Conservation (phyloP, 176 grass and related monocot genomes). For the Alopecurus myosuroides region DNA sequence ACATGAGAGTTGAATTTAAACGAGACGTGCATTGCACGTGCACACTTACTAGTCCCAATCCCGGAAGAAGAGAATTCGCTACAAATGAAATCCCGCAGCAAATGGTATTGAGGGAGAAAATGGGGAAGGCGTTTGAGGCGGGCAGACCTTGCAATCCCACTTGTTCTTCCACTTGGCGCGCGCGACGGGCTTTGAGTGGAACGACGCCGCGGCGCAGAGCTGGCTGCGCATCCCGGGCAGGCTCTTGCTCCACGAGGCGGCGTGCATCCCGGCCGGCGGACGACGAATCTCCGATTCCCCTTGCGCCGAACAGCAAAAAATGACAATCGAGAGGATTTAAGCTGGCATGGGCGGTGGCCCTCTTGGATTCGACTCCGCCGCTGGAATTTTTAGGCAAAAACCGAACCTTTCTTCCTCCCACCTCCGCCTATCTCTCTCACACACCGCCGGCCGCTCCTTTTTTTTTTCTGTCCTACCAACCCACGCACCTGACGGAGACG, state of each 20-base stretch:
- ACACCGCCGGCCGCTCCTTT: neutral
- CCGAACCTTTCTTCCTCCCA: neutral
- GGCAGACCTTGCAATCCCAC: slow-evolving; percentile 68
- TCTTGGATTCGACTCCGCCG: neutral
- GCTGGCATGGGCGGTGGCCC: neutral
- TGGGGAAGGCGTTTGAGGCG: neutral
- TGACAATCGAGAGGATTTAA: neutral
- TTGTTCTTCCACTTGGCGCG: slow-evolving; percentile 73
- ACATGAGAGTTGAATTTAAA: no score
- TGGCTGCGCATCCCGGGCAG: slow-evolving; percentile 32
- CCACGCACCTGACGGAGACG: neutral
- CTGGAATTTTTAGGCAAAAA: slow-evolving; percentile 20
- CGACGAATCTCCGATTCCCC: neutral
- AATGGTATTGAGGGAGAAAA: neutral
- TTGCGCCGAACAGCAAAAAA: neutral
- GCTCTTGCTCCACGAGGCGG: slow-evolving; percentile 44
- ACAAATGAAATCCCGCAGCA: no score
- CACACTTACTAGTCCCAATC: no score
- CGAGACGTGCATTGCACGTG: no score
- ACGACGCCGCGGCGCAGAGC: slow-evolving; percentile 27
- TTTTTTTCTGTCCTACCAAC: neutral
- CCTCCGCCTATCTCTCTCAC: no score
- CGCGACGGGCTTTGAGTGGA: slow-evolving; percentile 54
- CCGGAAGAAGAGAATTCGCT: neutral
- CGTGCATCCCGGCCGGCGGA: slow-evolving; percentile 34